Base-by-base conservation (phyloP, 768 basidiomycete species). In the Tricholoma matsutake region DNA sequence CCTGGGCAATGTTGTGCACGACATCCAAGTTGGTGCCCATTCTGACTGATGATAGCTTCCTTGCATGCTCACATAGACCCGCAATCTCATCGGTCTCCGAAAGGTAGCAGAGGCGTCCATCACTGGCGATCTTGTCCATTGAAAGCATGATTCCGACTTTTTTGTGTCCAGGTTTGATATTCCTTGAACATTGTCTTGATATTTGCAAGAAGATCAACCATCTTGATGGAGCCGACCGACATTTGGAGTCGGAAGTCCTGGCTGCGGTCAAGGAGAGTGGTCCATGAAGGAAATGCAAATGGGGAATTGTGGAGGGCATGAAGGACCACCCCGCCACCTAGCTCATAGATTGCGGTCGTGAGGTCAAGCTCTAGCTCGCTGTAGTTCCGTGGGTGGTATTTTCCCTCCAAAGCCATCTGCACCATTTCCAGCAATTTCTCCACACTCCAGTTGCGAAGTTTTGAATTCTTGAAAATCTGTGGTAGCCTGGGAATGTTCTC, bases 241-340 rank as follows among this genome's bases (percentile, higher is more conserved):
- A 71, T 63, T n/a, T 32, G 57, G 3, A 69, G 52, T 37, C 60
- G 57, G 25, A 64, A 61, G 1, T 61, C 61, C 16, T 62, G 60
- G 39, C 63, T 64, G 14, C 57, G 59, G 5, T 58, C 57, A 55
- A 16, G 16, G 41, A 75, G 43, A 2, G 70, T 68, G 9, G 52
- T 54, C 3, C 62, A 53, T 1, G 62, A 65, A 0, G 71, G 74
- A n/a, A 72, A 61, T 1, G 64, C 60, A 54, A 68, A 66, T 1
- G 34, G 56, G 1, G 67, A 67, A 2, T 75, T 68, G n/a, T 66
- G 65, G 31, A 71, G 58, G 3, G 73, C 72, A 62, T 74, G 57
- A 1, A 74, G 57, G 1, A 69, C 68, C 10, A 67, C 64, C 14
- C 61, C 70, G 32, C 73, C 74, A 39, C 74, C 73, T n/a, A 72